A percentile compares a stretch with the other conserved stretches of the same genome.
These are phyloP conservation scores for Backusella psychrophila DNA, from an alignment of 192 early-diverging fungal genomes.

Conservation along the genomic window DNA sequence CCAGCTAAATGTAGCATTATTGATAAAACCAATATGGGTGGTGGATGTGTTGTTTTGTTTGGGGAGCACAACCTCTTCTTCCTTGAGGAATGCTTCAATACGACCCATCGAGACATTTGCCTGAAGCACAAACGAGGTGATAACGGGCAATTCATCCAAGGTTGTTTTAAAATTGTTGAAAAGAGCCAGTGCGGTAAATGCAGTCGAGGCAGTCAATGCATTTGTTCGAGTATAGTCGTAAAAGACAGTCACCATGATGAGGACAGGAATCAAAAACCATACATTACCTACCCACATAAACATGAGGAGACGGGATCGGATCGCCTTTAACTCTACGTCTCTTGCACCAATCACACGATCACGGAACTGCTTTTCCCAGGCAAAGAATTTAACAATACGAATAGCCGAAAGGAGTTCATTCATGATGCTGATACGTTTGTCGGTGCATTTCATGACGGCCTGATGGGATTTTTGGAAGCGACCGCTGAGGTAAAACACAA, in stretches of 20 bases:
- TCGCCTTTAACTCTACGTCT: constrained; percentile 54
- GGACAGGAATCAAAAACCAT: constrained; percentile 55
- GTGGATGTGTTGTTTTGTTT: neutral
- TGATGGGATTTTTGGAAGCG: constrained; percentile 48
- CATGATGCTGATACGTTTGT: constrained; percentile 77
- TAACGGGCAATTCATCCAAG: constrained; percentile 60
- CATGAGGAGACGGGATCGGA: constrained; percentile 47
- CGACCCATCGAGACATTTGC: constrained; percentile 64
- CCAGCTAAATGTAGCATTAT: constrained; percentile 67
- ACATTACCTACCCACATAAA: constrained; percentile 58
- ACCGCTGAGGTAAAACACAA: constrained; percentile 47
- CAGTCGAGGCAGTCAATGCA: constrained; percentile 58
- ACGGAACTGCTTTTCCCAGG: constrained; percentile 77
- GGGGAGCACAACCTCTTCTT: constrained; percentile 56
- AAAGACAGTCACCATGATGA: constrained; percentile 62
- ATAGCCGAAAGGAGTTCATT: constrained; percentile 89
- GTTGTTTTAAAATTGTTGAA: constrained; percentile 68
- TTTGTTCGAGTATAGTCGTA: constrained; percentile 59
- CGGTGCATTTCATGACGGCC: constrained; percentile 54
- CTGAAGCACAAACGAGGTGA: constrained; percentile 56
- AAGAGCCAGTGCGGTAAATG: constrained; percentile 69
- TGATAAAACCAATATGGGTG: constrained; percentile 57
- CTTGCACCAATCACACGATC: constrained; percentile 62
- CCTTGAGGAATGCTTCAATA: constrained; percentile 71
- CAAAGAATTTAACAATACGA: constrained; percentile 90